A percentile compares a stretch with the other conserved stretches of the same genome.
Evolutionary conservation across 2,329 filamentous ascomycete species (phyloP).

Genomic region (Aureobasidium mangrovei): DNA sequence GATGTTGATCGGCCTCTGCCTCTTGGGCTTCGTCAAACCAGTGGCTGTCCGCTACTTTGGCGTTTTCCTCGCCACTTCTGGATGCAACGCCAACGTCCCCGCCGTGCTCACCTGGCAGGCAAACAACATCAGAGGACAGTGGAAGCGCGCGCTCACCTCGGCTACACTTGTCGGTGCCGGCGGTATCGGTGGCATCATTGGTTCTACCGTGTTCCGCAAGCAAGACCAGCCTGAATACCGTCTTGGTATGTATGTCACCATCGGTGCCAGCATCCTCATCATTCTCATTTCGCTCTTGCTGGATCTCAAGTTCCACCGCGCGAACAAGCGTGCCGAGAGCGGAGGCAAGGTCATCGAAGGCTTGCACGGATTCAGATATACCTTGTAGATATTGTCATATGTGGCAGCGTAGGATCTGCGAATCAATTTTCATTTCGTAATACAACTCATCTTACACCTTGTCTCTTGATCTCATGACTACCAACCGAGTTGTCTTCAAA

Average conservation of each 20-base stretch:
- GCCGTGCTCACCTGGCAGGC: slow-evolving; percentile 70
- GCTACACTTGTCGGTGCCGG: slow-evolving; percentile 69
- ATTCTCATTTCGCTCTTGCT: slow-evolving; percentile 25
- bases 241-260: slow-evolving; percentile 26
- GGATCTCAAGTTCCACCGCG: slow-evolving; percentile 25
- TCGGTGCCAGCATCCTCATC: slow-evolving; percentile 23
- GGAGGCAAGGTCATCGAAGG: slow-evolving; percentile 30
- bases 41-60: slow-evolving; percentile 27
- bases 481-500: too few relatives aligned
- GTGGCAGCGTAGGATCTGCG: too few relatives aligned
- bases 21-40: slow-evolving; percentile 25
- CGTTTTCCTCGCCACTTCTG: slow-evolving; percentile 29
- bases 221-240: slow-evolving; percentile 27
- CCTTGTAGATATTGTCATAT: slow-evolving; percentile 18
- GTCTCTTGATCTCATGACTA: too few relatives aligned
- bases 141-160: slow-evolving; percentile 74
- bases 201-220: slow-evolving; percentile 26
- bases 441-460: too few relatives aligned
- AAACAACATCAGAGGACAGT: slow-evolving; percentile 81
- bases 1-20: slow-evolving; percentile 26
- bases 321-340: slow-evolving; percentile 27
- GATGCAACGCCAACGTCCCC: slow-evolving; percentile 55
- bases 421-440: too few relatives aligned
- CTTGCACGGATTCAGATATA: slow-evolving; percentile 28
- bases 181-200: slow-evolving; percentile 63